Conservation (phyloP, 2,329 filamentous ascomycete species). For the Graphium sp. region DNA sequence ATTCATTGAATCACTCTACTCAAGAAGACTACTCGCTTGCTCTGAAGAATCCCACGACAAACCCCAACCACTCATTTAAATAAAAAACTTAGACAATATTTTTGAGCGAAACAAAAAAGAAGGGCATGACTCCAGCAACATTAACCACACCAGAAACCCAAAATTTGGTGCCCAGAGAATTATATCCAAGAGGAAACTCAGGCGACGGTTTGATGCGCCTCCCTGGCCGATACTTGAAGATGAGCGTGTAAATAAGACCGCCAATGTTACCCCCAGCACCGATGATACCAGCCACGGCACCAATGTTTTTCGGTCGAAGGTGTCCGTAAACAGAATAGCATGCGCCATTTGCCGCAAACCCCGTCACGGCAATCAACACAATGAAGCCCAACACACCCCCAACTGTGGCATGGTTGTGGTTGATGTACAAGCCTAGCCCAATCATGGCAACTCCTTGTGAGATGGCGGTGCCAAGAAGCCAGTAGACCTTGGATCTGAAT, state of each 20-base stretch:
- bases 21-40: too few relatives aligned
- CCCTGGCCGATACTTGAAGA: conserved; percentile 87
- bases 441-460: conserved; percentile 46
- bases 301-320: conserved; percentile 35
- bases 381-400: conserved; percentile 67
- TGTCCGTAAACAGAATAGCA: conserved; percentile 43
- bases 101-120: too few relatives aligned
- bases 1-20: too few relatives aligned
- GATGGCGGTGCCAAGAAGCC: conserved; percentile 31
- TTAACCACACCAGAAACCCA: too few relatives aligned
- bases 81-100: too few relatives aligned
- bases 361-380: conserved; percentile 72
- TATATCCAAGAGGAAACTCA: too few relatives aligned
- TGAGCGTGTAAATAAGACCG: conserved; percentile 64
- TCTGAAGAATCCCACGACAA: too few relatives aligned
- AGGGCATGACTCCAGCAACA: too few relatives aligned
- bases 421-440: conserved; percentile 41
- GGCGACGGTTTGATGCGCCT: too few relatives aligned
- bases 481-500: conserved; percentile 22
- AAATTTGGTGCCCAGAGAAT: too few relatives aligned
- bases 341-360: conserved; percentile 64
- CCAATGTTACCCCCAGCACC: conserved; percentile 74
- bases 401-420: conserved; percentile 46
- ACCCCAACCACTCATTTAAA: too few relatives aligned
- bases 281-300: conserved; percentile 36